Percentiles rank a stretch among this genome's conserved stretches.
Evolutionary conservation across 257 asterid genomes (phyloP).

Genomic region (Striga asiatica): DNA sequence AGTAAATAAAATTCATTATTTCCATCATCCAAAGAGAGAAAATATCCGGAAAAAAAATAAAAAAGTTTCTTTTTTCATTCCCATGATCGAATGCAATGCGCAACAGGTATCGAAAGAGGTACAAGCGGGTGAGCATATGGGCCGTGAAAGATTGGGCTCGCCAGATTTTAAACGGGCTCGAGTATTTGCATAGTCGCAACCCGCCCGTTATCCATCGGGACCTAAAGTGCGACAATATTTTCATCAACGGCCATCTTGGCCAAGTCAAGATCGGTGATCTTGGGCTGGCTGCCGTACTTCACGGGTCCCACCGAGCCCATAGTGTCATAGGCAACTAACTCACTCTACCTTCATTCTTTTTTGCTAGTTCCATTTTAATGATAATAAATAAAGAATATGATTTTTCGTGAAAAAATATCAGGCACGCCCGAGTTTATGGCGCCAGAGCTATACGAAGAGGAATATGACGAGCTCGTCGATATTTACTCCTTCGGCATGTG

Average conservation of each 20-base stretch:
- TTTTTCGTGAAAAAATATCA: constrained; percentile 16
- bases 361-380: too few species aligned
- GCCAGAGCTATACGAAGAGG: constrained; percentile 76
- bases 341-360: background rate
- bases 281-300: constrained; percentile 63
- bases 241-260: constrained; percentile 78
- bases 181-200: constrained; percentile 49
- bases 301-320: constrained; percentile 58
- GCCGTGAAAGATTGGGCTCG: constrained; percentile 66
- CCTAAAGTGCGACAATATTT: constrained; percentile 74
- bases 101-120: constrained; percentile 48
- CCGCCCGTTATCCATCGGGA: constrained; percentile 85
- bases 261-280: constrained; percentile 78
- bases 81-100: background rate
- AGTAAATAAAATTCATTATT: background rate
- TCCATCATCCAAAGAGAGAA: background rate
- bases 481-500: constrained; percentile 85
- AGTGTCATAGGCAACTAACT: constrained; percentile 54
- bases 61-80: background rate
- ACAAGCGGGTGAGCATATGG: constrained; percentile 33
- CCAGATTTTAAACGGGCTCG: constrained; percentile 66
- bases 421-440: constrained; percentile 94
- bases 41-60: too few species aligned
- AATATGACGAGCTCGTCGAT: constrained; percentile 67
- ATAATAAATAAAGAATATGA: background rate